Evolutionary conservation across 1,139 yeast species (phyloP), one percentile per base, ranked within the genome.

Genomic region (Blastobotrys aristatus): DNA sequence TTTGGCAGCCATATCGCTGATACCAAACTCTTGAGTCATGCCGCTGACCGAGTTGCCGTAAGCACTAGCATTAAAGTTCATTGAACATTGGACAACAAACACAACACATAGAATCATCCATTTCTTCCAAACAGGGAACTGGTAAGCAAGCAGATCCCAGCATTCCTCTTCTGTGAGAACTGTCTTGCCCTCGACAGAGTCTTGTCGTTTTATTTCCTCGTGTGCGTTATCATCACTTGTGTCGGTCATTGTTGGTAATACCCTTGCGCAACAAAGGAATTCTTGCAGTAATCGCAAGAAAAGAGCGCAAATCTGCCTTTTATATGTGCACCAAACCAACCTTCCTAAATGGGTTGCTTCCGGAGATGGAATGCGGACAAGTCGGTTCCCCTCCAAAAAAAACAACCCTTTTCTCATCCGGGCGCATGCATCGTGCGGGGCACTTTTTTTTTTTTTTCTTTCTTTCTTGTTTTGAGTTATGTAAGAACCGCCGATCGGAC

Each of bases 21-120:
- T 59, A 36, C 57, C 49, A 52, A 61, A 69, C 11, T 67, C 57
- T 37, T 65, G 67, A 26, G 66, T 43, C 13, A 69, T 54, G 17
- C 58, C 58, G 2, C 59, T 53, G 11, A 64, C 58, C 5, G 68
- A 66, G 34, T 63, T 65, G 5, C 72, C 64, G 50, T 66, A 69
- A 10, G 68, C 62, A 51, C 68, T 59, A 3, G 72, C 55, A 53
- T 69, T 69, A 57, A 67, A 68, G 53, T 69, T 69, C 73, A 69
- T 69, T 7, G 72, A 68, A 33, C 66, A 51, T 52, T 69, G 73
- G 5, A 69, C 72, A n/a, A 62, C 50, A 50, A 69, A 69, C 17
- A 66, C 60, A 18, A 69, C 63, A 1, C 66, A 50, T 22, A 69
- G 50, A 29, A 69, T 65, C 40, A 55, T 53, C 73, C 73, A 69